Evolutionary conservation across 2,329 filamentous ascomycete species (phyloP).

Genomic region (Podosphaera aphanis): DNA sequence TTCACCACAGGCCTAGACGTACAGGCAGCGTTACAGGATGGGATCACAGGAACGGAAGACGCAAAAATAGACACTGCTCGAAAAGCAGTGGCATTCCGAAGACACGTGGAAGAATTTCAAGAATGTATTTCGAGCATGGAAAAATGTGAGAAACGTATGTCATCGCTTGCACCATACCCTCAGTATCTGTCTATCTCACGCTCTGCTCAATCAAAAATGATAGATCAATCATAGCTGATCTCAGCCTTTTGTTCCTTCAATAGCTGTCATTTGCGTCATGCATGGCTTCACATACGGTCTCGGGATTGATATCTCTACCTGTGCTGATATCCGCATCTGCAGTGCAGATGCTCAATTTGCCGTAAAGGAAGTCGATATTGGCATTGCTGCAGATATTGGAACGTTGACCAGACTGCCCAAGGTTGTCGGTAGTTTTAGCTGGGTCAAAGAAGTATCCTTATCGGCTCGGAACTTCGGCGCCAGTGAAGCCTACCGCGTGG

Average conservation of each 20-base stretch:
- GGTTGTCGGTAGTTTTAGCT: conserved; percentile 43
- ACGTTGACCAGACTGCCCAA: conserved; percentile 53
- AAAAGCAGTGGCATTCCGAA: conserved; percentile 34
- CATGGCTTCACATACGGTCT: conserved; percentile 61
- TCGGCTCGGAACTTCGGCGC: conserved; percentile 46
- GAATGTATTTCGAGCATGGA: conserved; percentile 53
- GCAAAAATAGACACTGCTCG: conserved; percentile 33
- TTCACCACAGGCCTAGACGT: conserved; percentile 80
- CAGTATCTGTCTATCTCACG: neutral
- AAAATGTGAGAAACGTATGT: conserved; percentile 65
- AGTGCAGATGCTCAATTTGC: conserved; percentile 35
- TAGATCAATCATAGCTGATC: neutral
- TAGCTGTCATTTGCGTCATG: conserved; percentile 59
- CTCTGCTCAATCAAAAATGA: neutral
- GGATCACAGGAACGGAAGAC: conserved; percentile 19
- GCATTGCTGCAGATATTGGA: conserved; percentile 57
- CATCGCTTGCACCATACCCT: neutral
- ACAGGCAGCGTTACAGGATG: conserved; percentile 35
- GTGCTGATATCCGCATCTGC: conserved; percentile 47
- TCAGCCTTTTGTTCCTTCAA: neutral
- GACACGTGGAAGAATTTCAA: conserved; percentile 61
- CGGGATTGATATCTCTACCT: conserved; percentile 49
- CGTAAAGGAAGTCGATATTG: conserved; percentile 68
- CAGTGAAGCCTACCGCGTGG: conserved; percentile 44
- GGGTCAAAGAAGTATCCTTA: conserved; percentile 59